Evolutionary conservation across 768 basidiomycete species (phyloP).

Genomic region (Russula lepida): DNA sequence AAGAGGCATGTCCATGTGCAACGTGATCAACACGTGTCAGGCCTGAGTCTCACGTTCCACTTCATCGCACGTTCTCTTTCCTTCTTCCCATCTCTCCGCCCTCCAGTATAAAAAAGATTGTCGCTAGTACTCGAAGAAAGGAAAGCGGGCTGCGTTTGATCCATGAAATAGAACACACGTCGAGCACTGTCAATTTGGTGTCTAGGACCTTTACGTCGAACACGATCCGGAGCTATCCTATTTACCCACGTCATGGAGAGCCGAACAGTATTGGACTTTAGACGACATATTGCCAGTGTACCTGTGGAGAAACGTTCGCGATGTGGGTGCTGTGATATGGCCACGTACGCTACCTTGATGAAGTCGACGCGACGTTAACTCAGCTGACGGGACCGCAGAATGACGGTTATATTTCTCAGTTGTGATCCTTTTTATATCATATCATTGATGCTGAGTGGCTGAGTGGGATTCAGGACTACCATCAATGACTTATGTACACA

Average conservation of each 20-base stretch:
- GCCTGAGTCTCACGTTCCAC: too few species aligned
- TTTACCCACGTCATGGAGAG: conserved; percentile 34
- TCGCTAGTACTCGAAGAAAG: neutral
- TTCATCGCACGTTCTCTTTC: neutral
- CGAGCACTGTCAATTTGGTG: conserved; percentile 54
- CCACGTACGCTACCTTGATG: too few species aligned
- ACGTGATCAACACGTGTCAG: too few species aligned
- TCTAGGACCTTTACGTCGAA: conserved; percentile 75
- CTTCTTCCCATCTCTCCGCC: neutral
- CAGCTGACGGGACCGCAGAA: too few species aligned
- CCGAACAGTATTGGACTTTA: conserved; percentile 42
- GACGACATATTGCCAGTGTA: conserved; percentile 51
- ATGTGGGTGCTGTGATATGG: conserved; percentile 6
- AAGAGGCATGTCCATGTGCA: too few species aligned
- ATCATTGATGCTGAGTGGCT: too few species aligned
- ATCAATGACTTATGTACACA: too few species aligned
- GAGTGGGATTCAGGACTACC: too few species aligned
- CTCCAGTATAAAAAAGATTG: neutral
- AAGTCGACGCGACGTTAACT: too few species aligned
- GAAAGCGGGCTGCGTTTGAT: neutral
- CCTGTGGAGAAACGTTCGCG: conserved; percentile 49
- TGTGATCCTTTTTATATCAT: too few species aligned
- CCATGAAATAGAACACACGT: conserved; percentile 23
- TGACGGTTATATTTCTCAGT: too few species aligned
- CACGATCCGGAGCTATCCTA: conserved; percentile 30